Base-by-base conservation (phyloP, 805 yeast species). In the Kuraishia borneana region DNA sequence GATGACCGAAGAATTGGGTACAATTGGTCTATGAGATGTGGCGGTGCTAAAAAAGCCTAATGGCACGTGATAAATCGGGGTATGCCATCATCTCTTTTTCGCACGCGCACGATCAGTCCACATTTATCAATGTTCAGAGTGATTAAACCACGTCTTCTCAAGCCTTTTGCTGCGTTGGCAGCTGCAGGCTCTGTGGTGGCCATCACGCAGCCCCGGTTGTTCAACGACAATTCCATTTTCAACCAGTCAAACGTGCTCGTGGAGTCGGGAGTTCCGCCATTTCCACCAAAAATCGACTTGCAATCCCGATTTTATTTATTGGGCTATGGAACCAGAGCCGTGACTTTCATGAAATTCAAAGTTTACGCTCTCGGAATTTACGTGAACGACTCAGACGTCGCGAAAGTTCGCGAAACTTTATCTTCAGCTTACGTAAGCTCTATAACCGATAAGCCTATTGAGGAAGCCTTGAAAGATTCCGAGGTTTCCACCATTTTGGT, bases 341-440 rank as follows among this genome's bases (percentile, higher is more conserved):
- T 89, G 14, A 83, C 96, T 1, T 83, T 92, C 48, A 45, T 88
- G 28, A 66, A 69, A 18, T 74, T 92, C 61, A 84, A 76, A 45
- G 96, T 92, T 1, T 89, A 89, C 51, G 94, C 84, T 0, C 63
- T 83, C 26, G 97, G 95, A 1, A 58, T 92, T 6, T 89, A 89
- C 51, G 62, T 83, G 27, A 79, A 85, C 5, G 52, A 63, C 5
- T 65, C 69, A 0, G 95, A 85, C 47, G 46, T 64, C 12, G 35
- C 48, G 6, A 41, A 61, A 33, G 50, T 70, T 4, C 49, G 63
- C 3, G 41, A 54, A 6, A 61, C 71, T 3, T 46, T 75, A 60
- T 61, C 42, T 60, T 75, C 1, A 60, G 51, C 3, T 69, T 48
- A 35, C 42, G 36, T 40, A 9, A 30, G 30, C 20, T 33, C 31